Conservation (phyloP, 1,284 basidiomycete genomes). For the Rhodotorula mucilaginosa region DNA sequence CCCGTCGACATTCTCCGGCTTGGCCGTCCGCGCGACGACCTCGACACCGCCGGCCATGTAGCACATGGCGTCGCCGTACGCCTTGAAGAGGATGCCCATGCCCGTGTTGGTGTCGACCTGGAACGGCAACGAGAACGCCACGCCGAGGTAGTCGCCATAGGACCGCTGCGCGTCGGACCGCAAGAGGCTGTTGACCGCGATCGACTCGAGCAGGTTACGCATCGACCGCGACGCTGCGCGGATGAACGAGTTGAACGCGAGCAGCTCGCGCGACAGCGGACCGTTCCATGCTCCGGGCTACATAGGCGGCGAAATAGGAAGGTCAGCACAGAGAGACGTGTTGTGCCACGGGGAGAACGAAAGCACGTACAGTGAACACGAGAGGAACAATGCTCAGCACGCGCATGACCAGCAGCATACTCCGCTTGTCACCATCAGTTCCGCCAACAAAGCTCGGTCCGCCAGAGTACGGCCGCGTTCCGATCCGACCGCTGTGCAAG, state of each 20-base stretch:
- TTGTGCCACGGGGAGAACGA: neutral
- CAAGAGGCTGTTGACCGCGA: constrained; percentile 85
- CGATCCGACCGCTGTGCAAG: constrained; percentile 90
- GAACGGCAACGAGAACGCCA: constrained; percentile 82
- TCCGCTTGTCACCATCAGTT: constrained; percentile 42
- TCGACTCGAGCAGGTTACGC: constrained; percentile 84
- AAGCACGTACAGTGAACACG: constrained; percentile 73
- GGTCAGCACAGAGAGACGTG: neutral
- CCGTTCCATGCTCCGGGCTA: constrained; percentile 75
- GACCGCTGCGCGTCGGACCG: constrained; percentile 78
- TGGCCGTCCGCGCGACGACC: constrained; percentile 52
- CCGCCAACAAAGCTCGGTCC: constrained; percentile 89
- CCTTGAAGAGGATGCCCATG: constrained; percentile 95
- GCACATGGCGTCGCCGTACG: constrained; percentile 48
- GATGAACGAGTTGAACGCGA: constrained; percentile 98
- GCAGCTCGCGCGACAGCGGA: constrained; percentile 87
- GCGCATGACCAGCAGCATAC: constrained; percentile 90
- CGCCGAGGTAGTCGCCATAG: constrained; percentile 88
- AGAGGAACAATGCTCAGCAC: constrained; percentile 90
- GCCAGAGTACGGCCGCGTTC: constrained; percentile 80
- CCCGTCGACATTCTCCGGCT: constrained; percentile 49
- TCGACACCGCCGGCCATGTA: constrained; percentile 40
- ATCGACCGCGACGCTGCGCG: constrained; percentile 83
- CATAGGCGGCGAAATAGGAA: too few relatives aligned
- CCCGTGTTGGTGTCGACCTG: constrained; percentile 96